phyloP scores from a whole-genome alignment of 805 yeast species.

The Pichia ethanolica region DNA sequence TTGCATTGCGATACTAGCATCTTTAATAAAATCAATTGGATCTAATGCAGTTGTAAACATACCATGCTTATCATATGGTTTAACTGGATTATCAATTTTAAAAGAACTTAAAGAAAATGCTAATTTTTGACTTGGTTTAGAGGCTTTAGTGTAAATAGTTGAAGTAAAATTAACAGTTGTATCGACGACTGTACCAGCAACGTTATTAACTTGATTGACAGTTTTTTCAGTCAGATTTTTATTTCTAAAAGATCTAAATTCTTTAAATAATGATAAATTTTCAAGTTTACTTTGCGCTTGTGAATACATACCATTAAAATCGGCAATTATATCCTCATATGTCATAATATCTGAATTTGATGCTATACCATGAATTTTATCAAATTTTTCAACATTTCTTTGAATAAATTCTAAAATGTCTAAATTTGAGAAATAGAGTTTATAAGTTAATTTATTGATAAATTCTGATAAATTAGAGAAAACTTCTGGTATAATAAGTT shows the following conservation, averaged over 20 bases:
- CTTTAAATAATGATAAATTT: constrained; percentile 30
- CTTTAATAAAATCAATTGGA: constrained; percentile 20
- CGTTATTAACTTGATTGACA: constrained; percentile 16
- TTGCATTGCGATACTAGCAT: background rate
- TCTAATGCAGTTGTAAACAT: constrained; percentile 26
- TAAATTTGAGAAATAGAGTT: constrained; percentile 32
- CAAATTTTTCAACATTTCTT: constrained; percentile 24
- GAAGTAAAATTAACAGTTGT: constrained; percentile 25
- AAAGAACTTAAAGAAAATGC: constrained; percentile 16
- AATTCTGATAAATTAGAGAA: constrained; percentile 42
- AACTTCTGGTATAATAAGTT: constrained; percentile 38
- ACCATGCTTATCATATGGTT: constrained; percentile 26
- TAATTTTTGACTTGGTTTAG: constrained; percentile 25
- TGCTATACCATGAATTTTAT: constrained; percentile 28
- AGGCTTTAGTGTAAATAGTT: constrained; percentile 26
- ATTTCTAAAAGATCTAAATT: constrained; percentile 31
- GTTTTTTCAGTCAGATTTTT: constrained; percentile 31
- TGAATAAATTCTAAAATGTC: constrained; percentile 29
- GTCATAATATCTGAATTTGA: constrained; percentile 5
- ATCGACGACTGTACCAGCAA: constrained; percentile 23
- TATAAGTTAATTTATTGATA: constrained; percentile 33
- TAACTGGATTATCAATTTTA: constrained; percentile 30
- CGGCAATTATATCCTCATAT: constrained; percentile 30
- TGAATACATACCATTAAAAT: constrained; percentile 32
- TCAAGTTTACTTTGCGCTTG: constrained; percentile 34